Evolutionary conservation across 208 protist species (phyloP).

Genomic region (Leishmania arabica): DNA sequence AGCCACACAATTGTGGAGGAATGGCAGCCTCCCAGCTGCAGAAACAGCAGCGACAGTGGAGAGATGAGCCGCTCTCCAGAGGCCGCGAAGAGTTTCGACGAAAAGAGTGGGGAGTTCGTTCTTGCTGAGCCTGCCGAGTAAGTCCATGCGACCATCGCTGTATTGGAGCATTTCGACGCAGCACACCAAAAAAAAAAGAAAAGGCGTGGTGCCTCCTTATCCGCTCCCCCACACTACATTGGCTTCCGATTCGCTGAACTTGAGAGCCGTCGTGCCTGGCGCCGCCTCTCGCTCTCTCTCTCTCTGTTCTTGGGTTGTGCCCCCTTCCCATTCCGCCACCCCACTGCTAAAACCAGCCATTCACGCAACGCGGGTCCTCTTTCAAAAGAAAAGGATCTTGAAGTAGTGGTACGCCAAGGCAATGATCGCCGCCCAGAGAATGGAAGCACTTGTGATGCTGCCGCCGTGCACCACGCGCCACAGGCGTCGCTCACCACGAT

Average conservation of each 20-base stretch:
- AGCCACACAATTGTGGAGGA: not conserved
- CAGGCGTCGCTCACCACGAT: conserved; percentile 35
- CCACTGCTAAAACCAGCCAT: not conserved
- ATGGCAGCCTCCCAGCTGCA: not conserved
- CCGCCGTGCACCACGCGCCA: conserved; percentile 54
- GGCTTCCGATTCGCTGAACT: not conserved
- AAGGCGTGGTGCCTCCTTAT: not conserved
- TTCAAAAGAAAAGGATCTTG: conserved; percentile 66
- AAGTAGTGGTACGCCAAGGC: conserved; percentile 95
- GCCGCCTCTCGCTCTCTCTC: not conserved
- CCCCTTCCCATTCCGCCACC: not conserved
- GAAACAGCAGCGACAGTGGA: not conserved
- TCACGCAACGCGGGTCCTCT: not conserved
- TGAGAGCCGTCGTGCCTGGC: not conserved
- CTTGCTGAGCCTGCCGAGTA: not conserved
- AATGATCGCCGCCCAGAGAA: conserved; percentile 40
- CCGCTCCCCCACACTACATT: not conserved
- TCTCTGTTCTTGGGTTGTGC: not conserved
- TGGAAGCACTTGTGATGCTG: conserved; percentile 36
- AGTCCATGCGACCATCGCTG: not conserved
- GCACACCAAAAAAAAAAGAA: not conserved
- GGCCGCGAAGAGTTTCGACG: not conserved
- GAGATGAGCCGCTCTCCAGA: not conserved
- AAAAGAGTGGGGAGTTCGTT: not conserved
- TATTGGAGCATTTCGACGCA: not conserved